These are phyloP conservation scores for Botryotinia globosa DNA, from an alignment of 2,329 filamentous ascomycete species.

Conservation along the genomic window DNA sequence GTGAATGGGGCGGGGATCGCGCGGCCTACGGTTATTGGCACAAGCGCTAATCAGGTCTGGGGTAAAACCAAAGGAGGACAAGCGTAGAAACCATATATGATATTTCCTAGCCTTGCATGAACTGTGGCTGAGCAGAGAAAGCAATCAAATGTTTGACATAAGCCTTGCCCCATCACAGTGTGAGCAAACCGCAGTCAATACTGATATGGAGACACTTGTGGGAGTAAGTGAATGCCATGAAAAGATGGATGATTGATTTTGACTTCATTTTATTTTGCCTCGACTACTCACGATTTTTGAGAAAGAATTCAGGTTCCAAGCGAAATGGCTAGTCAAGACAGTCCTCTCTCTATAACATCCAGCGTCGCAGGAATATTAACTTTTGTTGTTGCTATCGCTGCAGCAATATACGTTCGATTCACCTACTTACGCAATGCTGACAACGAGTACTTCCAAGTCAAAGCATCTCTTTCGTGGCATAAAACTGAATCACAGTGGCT, in stretches of 20 bases:
- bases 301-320: not conserved
- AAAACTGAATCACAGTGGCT: slow-evolving; percentile 50
- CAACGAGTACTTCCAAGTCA: slow-evolving; percentile 48
- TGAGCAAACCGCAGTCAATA: no score
- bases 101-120: slow-evolving; percentile 8
- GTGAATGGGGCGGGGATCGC: not conserved
- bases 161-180: not conserved
- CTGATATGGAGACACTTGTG: not conserved
- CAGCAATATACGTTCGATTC: slow-evolving; percentile 45
- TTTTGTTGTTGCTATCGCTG: slow-evolving; percentile 47
- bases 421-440: slow-evolving; percentile 48
- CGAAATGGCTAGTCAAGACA: slow-evolving; percentile 37
- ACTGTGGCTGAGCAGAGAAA: slow-evolving; percentile 3
- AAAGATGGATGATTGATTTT: not conserved
- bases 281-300: not conserved
- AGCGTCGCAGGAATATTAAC: slow-evolving; percentile 48
- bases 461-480: slow-evolving; percentile 48
- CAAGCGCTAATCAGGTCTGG: slow-evolving; percentile 7
- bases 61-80: slow-evolving; percentile 9
- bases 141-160: not conserved
- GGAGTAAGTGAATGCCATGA: not conserved
- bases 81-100: not conserved
- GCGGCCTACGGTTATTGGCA: not conserved
- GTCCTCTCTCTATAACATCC: slow-evolving; percentile 46
- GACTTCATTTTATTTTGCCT: not conserved